Evolutionary conservation across 2,329 filamentous ascomycete genomes (phyloP), one percentile per base, ranked within the genome.

Genomic region (Phoma herbarum): DNA sequence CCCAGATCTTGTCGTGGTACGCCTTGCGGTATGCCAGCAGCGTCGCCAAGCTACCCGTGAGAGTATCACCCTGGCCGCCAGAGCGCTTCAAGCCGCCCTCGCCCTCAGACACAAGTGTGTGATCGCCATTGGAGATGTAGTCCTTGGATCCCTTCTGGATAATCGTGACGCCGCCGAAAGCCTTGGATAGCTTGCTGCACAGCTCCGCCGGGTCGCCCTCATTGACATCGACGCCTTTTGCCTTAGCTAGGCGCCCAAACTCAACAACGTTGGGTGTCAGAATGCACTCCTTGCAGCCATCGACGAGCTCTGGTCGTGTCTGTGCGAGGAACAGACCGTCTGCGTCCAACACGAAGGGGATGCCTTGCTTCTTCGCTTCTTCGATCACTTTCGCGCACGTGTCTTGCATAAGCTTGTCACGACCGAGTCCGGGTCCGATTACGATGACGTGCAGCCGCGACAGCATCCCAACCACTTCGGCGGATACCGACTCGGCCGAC

Each of bases 251-350:
- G 12, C 93, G 84, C 1, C 85, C 88, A 73, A 98, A 98, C 77
- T 99, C 95, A 4, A 96, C 92, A 0, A 97, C 90, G 64, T 99
- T 99, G 1, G 95, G 95, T 41, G 95, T 99, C 57, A 99, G 80
- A 52, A 99, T 92, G 51, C 92, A 96, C 60, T 91, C 86, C 45
- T 83, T 84, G 80, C 94, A 98, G 0, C 93, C 93, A 22, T 86
- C 84, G 1, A 99, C 86, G 0, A 98, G 80, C 31, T 88, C 88
- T 0, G 93, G 93, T 48, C 89, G 81, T 28, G 86, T 88, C 69
- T 92, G 89, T 12, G 96, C 89, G 1, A 98, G 79, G 61, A 87
- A 86, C 25, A 99, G 80, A 0, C 92, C 94, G 77, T 99, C 95
- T 0, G 95, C 95, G 73, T 99, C 95, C 2, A 99, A 80, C 7